phyloP scores from a whole-genome alignment of 352 stramenopile species.

The Phytophthora citrophthora region DNA sequence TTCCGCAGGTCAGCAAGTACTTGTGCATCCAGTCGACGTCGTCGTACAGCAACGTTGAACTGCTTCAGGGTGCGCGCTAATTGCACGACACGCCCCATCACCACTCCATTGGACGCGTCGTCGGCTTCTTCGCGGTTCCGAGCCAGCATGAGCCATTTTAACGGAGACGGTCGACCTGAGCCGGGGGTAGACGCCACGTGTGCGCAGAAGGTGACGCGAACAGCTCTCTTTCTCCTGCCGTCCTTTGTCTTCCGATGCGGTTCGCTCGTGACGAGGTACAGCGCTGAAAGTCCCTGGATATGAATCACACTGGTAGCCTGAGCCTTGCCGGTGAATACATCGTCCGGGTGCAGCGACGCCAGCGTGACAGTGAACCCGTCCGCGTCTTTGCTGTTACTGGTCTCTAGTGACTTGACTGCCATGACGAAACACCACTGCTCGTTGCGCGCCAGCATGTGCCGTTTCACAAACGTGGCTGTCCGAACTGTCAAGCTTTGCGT shows the following conservation, averaged over 20 bases:
- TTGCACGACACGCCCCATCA: slow-evolving; percentile 27
- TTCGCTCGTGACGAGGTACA: slow-evolving; percentile 46
- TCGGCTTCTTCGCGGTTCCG: slow-evolving; percentile 27
- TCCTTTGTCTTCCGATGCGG: slow-evolving; percentile 16
- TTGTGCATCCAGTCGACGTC: slow-evolving; percentile 45
- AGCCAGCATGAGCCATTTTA: slow-evolving; percentile 25
- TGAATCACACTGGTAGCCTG: slow-evolving; percentile 42
- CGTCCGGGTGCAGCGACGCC: slow-evolving; percentile 46
- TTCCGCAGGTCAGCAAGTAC: slow-evolving; percentile 37
- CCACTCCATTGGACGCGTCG: slow-evolving; percentile 33
- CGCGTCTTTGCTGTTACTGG: background rate
- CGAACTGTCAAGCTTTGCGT: slow-evolving; percentile 42
- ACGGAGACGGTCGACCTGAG: slow-evolving; percentile 9
- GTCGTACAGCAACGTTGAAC: slow-evolving; percentile 30
- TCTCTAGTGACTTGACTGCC: slow-evolving; percentile 27
- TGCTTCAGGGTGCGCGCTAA: slow-evolving; percentile 26
- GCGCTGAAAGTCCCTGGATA: slow-evolving; percentile 28
- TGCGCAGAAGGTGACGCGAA: slow-evolving; percentile 49
- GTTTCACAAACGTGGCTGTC: slow-evolving; percentile 55
- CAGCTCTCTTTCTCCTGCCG: slow-evolving; percentile 19
- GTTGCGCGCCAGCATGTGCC: slow-evolving; percentile 50
- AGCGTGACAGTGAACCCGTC: slow-evolving; percentile 45
- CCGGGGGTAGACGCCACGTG: slow-evolving; percentile 29
- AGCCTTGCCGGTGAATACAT: slow-evolving; percentile 55
- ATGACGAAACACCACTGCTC: slow-evolving; percentile 61